These are phyloP conservation scores for Mimosa pudica DNA, from an alignment of 306 rosid genomes.

Conservation along the genomic window DNA sequence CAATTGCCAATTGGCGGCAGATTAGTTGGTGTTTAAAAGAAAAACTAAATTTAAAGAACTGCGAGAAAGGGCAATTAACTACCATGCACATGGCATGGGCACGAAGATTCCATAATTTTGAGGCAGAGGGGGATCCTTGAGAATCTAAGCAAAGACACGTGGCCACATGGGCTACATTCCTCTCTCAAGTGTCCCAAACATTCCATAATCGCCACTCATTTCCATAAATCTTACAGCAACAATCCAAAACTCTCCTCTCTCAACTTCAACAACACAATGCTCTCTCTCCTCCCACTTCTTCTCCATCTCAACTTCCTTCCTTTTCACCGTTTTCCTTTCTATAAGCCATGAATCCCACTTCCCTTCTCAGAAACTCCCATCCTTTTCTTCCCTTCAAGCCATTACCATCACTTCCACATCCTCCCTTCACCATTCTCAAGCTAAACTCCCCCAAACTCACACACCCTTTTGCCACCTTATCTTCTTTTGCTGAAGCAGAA, in stretches of 20 bases:
- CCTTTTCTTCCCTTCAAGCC: constrained; percentile 35
- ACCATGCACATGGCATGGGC: constrained; percentile 3
- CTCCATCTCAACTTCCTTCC: constrained; percentile 20
- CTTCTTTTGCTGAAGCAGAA: constrained; percentile 80
- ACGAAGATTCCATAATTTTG: constrained; percentile 3
- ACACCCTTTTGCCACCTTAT: constrained; percentile 66
- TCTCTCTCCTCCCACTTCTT: constrained; percentile 24
- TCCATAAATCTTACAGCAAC: constrained; percentile 27
- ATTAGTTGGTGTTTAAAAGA: no score
- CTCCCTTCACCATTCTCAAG: constrained; percentile 34
- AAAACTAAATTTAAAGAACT: neutral
- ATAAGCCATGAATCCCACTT: constrained; percentile 62
- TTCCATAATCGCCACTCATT: constrained; percentile 60
- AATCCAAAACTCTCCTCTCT: constrained; percentile 50
- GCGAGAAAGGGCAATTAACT: neutral
- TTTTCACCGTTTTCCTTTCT: neutral
- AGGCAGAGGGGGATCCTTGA: neutral
- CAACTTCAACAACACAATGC: constrained; percentile 42
- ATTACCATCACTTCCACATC: constrained; percentile 17
- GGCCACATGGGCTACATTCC: constrained; percentile 29
- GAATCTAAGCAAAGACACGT: constrained; percentile 8
- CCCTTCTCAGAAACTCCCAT: constrained; percentile 46
- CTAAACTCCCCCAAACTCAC: constrained; percentile 40
- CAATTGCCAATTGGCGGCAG: no score
- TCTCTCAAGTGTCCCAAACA: neutral